Percentiles rank a stretch among this genome's conserved stretches.
phyloP scores from a whole-genome alignment of 2,329 filamentous ascomycete genomes.

The Esteya vermicola region DNA sequence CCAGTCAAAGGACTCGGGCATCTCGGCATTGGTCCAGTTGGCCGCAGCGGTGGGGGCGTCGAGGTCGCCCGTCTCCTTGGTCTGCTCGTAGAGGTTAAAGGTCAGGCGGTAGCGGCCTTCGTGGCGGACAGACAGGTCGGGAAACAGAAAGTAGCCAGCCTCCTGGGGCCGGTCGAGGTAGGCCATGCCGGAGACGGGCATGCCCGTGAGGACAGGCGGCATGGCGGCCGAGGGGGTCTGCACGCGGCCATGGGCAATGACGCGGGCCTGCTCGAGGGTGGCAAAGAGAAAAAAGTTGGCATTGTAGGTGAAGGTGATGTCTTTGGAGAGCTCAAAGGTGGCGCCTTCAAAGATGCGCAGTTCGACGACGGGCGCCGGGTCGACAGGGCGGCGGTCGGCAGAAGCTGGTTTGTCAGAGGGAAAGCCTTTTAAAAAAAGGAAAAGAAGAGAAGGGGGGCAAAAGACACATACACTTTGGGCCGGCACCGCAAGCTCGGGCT shows the following conservation, averaged over 20 bases:
- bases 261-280: slow-evolving; percentile 73
- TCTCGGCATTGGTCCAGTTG: slow-evolving; percentile 15
- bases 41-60: slow-evolving; percentile 36
- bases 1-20: slow-evolving; percentile 54
- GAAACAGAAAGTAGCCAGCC: slow-evolving; percentile 92
- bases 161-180: slow-evolving; percentile 76
- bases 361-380: slow-evolving; percentile 88
- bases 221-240: slow-evolving; percentile 51
- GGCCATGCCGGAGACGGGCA: slow-evolving; percentile 88
- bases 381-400: slow-evolving; percentile 80
- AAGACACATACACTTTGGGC: slow-evolving; percentile 69
- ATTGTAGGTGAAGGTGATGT: slow-evolving; percentile 82
- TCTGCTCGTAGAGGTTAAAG: slow-evolving; percentile 88
- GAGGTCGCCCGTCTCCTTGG: slow-evolving; percentile 70
- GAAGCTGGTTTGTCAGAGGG: slow-evolving; percentile 38
- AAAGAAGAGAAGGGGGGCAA: background rate
- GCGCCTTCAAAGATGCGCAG: slow-evolving; percentile 69
- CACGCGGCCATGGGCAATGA: slow-evolving; percentile 68
- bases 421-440: no score
- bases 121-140: slow-evolving; percentile 87
- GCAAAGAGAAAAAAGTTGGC: slow-evolving; percentile 97
- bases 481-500: slow-evolving; percentile 86
- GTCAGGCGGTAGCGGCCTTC: slow-evolving; percentile 85
- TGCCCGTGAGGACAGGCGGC: slow-evolving; percentile 79
- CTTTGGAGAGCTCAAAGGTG: slow-evolving; percentile 43